Conservation (phyloP, 2,329 filamentous ascomycete species). For the Chaetomium olivaceum region DNA sequence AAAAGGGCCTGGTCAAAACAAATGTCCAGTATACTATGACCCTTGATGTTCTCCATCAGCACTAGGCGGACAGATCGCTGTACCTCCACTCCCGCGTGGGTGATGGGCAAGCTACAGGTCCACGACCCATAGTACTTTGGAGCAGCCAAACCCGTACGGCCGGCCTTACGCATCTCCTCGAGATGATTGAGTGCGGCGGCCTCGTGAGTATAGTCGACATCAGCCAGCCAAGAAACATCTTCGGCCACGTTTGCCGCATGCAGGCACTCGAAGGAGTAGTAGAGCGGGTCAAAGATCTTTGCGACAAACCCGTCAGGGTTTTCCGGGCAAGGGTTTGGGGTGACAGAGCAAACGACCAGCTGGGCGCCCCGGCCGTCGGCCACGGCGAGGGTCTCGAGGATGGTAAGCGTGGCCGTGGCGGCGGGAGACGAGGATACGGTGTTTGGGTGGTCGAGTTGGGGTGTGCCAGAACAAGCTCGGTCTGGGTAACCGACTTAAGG, state of each 20-base stretch:
- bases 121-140: conserved; percentile 17
- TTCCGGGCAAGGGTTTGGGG: background rate
- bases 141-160: background rate
- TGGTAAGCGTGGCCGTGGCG: background rate
- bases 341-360: conserved; percentile 12
- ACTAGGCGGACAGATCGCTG: conserved; percentile 11
- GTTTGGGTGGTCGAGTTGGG: conserved; percentile 6
- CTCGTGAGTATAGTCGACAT: conserved; percentile 15
- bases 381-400: conserved; percentile 6
- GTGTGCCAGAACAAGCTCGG: conserved; percentile 10
- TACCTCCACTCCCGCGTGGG: background rate
- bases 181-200: conserved; percentile 18
- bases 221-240: conserved; percentile 4
- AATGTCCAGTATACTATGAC: conserved; percentile 5
- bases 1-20: background rate
- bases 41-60: conserved; percentile 15
- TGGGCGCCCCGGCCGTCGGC: conserved; percentile 6
- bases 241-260: background rate
- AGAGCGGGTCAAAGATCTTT: conserved; percentile 18
- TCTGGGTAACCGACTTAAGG: conserved; percentile 8
- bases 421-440: background rate
- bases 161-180: background rate
- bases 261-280: conserved; percentile 15
- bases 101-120: conserved; percentile 15
- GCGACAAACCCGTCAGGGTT: conserved; percentile 7